Conservation (phyloP, 768 basidiomycete species). For the Suillus cothurnatus region DNA sequence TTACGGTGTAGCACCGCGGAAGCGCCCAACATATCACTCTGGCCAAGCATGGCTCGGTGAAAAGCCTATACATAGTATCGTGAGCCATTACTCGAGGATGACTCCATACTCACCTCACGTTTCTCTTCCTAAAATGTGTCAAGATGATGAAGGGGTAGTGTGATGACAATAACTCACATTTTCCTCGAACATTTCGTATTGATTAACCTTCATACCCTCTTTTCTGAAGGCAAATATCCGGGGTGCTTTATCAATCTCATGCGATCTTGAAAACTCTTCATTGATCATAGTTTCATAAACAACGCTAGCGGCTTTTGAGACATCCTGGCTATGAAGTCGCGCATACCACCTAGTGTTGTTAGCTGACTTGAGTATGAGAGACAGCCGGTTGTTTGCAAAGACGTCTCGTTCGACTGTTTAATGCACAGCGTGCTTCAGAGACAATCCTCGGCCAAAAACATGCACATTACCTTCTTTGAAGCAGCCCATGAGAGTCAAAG, state of each 20-base stretch:
- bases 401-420: too few relatives aligned
- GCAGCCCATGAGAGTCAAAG: constrained; percentile 32
- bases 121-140: constrained; percentile 14
- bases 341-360: constrained; percentile 4
- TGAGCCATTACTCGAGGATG: background rate
- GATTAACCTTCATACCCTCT: constrained; percentile 18
- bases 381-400: too few relatives aligned
- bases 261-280: constrained; percentile 26
- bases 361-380: too few relatives aligned
- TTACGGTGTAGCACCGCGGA: constrained; percentile 25
- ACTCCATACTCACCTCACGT: constrained; percentile 15
- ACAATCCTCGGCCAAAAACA: background rate
- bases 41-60: constrained; percentile 27
- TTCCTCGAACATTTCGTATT: constrained; percentile 26
- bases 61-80: constrained; percentile 18
- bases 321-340: constrained; percentile 14
- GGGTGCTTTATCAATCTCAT: constrained; percentile 23
- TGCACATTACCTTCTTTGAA: constrained; percentile 30
- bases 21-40: constrained; percentile 24
- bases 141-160: background rate
- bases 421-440: too few relatives aligned
- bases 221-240: constrained; percentile 22
- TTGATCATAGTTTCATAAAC: constrained; percentile 29
- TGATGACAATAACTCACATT: constrained; percentile 18
- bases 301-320: constrained; percentile 15